Base-by-base conservation (phyloP, 176 grass and related monocot genomes). In the Cenchrus americanus region DNA sequence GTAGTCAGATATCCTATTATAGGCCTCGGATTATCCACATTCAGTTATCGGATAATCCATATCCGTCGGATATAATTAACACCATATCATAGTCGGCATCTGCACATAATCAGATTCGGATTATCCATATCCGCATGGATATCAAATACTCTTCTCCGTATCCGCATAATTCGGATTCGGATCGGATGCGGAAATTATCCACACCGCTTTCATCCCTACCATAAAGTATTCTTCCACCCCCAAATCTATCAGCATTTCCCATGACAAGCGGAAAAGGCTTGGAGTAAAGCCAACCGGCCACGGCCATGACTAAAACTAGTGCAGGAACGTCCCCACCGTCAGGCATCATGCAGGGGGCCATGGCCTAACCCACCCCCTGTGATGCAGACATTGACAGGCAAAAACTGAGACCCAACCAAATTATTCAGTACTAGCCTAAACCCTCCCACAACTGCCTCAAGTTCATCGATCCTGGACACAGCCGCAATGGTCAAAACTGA, bases 381-480 rank as follows among this genome's bases (percentile, higher is more conserved):
- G 79, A 58, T 67, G 19, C 12, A 43, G 15, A 47, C 51, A 19
- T 6, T 72, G n/a, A 18, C 66, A 78, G 51, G 21, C 76, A 34
- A 60, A 40, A 32, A 58, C 27, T 53, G 23, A 59, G 37, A 26
- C 77, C 41, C 44, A n/a, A 64, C 26, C 32, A 17, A 55, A 54
- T 49, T 15, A 71, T 55, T 34, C 3, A 53, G 34, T 3, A n/a
- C n/a, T n/a, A 21, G 14, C 44, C 46, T 76, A 74, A 87, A 76
- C 47, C 59, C 32, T 49, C 62, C 27, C 42, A 15, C 9, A 12
- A 64, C n/a, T 21, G 23, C 23, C 23, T 53, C 21, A 24, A 63
- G 44, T 76, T 81, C 71, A 64, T 11, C n/a, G 78, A 66, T 73
- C 75, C 80, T 83, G 8, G 65, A 57, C 74, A 55, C n/a, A 6